Percentiles rank a stretch among this genome's conserved stretches.
These are phyloP conservation scores for Neurospora tetrasperma DNA, from an alignment of 495 filamentous ascomycete species.

Conservation along the genomic window DNA sequence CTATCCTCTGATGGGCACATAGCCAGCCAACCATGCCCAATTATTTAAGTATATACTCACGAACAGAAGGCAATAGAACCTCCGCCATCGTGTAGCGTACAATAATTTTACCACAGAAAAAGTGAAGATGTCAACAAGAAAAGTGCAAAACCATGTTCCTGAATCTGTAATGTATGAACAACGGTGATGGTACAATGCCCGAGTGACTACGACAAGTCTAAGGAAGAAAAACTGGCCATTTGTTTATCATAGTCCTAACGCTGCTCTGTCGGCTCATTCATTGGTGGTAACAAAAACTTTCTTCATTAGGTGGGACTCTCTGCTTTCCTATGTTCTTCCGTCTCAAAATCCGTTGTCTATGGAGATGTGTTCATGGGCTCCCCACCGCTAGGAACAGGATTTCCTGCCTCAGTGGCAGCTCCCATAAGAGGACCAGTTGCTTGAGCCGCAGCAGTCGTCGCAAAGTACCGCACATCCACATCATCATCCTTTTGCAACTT, in stretches of 20 bases:
- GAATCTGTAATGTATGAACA: background rate
- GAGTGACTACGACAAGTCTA: background rate
- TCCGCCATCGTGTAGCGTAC: background rate
- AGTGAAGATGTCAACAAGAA: background rate
- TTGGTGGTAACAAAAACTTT: background rate
- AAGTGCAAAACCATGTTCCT: background rate
- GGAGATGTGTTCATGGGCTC: conserved; percentile 52
- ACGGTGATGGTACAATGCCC: background rate
- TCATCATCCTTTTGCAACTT: conserved; percentile 94
- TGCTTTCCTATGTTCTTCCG: conserved; percentile 11
- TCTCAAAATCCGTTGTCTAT: conserved; percentile 29
- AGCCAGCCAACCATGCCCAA: background rate
- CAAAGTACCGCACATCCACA: conserved; percentile 96
- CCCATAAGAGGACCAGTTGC: conserved; percentile 20
- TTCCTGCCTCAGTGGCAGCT: background rate
- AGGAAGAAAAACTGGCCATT: background rate
- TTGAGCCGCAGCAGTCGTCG: conserved; percentile 42
- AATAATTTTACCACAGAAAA: background rate
- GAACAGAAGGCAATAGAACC: background rate
- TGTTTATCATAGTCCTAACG: background rate
- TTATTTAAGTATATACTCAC: background rate
- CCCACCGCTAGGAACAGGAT: conserved; percentile 24
- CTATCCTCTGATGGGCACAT: background rate
- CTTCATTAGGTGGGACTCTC: conserved; percentile 18
- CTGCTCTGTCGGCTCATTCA: background rate